Base-by-base conservation (phyloP, 257 asterid genomes). In the Nicotiana tabacum region DNA sequence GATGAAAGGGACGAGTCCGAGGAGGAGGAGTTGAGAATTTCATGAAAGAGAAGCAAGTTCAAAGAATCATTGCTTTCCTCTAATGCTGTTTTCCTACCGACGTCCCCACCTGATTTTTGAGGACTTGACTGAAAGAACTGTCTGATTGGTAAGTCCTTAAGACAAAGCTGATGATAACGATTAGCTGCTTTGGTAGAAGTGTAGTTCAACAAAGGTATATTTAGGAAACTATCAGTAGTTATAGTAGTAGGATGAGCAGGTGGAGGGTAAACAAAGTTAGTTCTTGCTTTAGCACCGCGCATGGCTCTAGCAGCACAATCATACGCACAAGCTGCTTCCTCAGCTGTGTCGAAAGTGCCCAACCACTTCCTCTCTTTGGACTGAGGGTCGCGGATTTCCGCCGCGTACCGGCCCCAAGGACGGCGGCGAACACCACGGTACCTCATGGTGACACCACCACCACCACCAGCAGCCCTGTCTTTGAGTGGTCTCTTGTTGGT, bases 291-390 rank as follows among this genome's bases (percentile, higher is more conserved):
- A 32, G 16, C 37, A 27, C 84, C 81, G 10, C 84, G 84, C 84
- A 82, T 82, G 70, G 84, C 65, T 15, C 84, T 39, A 13, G 84
- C 80, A 15, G 84, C 80, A 15, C 27, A 30, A 56, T 82, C 84
- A 16, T 82, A 82, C 7, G 84, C 80, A 3, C 77, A 66, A 16
- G 84, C 81, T 3, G 80, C 84, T 53, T 82, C 80, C 18, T 69
- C 80, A 3, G 84, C 84, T 5, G 84, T 69, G 61, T 82, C 84
- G 1, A 67, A 82, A 0, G 84, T 82, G 0, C 84, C 84, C 0
- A 82, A 21, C 84, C 84, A 82, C 51, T 61, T 67, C 68, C 80
- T 69, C n/a, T 82, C 84, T 69, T 82, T 82, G 37, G 84, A 67
- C 4, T 58, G 16, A 12, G 84, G 84, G 84, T 82, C 84, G n/a